Evolutionary conservation across 495 filamentous ascomycete genomes (phyloP), one percentile per base, ranked within the genome.

Genomic region (Acidiella bohemica): DNA sequence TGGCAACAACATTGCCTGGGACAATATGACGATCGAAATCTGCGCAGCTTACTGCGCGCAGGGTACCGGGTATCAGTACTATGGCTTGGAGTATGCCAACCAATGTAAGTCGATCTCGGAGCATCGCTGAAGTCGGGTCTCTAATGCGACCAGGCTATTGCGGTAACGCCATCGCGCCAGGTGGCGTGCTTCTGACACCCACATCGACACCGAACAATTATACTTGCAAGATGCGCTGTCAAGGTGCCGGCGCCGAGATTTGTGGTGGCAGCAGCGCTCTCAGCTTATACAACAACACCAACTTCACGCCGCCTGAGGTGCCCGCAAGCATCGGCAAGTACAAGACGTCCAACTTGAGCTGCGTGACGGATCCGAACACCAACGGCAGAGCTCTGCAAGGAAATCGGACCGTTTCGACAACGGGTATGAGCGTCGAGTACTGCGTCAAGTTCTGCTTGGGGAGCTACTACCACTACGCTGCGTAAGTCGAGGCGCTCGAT

Each of bases 381-480:
- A 35, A 23, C 27, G 50, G 50, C 4, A 16, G 50, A 10, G 29
- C 32, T 23, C 21, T 58, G 4, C 29, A 43, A 6, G 53, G 39
- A 12, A 30, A 32, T 11, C 24, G 13, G 22, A 52, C 30, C 14
- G 22, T n/a, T n/a, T n/a, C 32, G 33, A 36, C 33, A 18, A 25
- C 31, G 8, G 28, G 40, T 27, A 63, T 67, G 61, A 65, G 61
- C 0, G 53, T 57, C 25, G 59, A 63, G 34, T 41, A 26, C 10
- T 69, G 66, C 44, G 55, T 60, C 19, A 47, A 49, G 19, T 54
- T 41, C 39, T 69, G 66, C 47, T 40, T 41, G 18, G 37, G 47
- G 1, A 42, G 53, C 20, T 55, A 57, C 4, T 64, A 56, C 16
- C 32, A 33, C 20, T 53, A 46, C 34, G 50, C 50, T 18, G 50